A percentile compares a stretch with the other conserved stretches of the same genome.
Evolutionary conservation across 768 basidiomycete genomes (phyloP).

Genomic region (Filobasidium wieringae): DNA sequence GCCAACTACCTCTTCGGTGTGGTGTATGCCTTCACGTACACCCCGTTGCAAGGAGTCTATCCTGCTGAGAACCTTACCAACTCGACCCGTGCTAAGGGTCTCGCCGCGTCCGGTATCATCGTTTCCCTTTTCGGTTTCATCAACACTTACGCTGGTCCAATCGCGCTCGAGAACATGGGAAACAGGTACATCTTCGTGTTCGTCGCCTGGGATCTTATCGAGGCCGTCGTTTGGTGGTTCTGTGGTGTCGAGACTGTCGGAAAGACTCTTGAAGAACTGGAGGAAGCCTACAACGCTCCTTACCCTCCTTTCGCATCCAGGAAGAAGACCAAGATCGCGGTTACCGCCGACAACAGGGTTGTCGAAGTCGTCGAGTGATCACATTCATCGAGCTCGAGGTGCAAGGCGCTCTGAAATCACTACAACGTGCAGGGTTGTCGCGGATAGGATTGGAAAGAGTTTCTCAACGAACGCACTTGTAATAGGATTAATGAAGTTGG

Average conservation of each 20-base stretch:
- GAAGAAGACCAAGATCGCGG: slow-evolving; percentile 26
- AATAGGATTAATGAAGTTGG: too few relatives aligned
- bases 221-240: slow-evolving; percentile 32
- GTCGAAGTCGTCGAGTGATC: too few relatives aligned
- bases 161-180: slow-evolving; percentile 41
- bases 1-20: slow-evolving; percentile 47
- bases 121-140: slow-evolving; percentile 33
- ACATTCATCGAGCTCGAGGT: too few relatives aligned
- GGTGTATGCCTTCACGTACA: slow-evolving; percentile 49
- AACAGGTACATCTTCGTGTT: slow-evolving; percentile 38
- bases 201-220: slow-evolving; percentile 29
- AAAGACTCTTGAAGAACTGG: slow-evolving; percentile 37
- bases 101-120: slow-evolving; percentile 45
- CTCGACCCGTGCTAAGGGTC: slow-evolving; percentile 53
- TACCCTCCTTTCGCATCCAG: slow-evolving; percentile 36
- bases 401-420: too few relatives aligned
- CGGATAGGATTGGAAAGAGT: too few relatives aligned
- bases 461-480: too few relatives aligned
- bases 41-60: slow-evolving; percentile 51
- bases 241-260: slow-evolving; percentile 37
- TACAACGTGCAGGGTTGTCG: too few relatives aligned
- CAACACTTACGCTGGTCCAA: slow-evolving; percentile 48
- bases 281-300: slow-evolving; percentile 35
- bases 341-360: slow-evolving; percentile 15
- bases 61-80: slow-evolving; percentile 50